Evolutionary conservation across 371 early-diverging fungal genomes (phyloP).

Genomic region (Rhizomucor pusillus): DNA sequence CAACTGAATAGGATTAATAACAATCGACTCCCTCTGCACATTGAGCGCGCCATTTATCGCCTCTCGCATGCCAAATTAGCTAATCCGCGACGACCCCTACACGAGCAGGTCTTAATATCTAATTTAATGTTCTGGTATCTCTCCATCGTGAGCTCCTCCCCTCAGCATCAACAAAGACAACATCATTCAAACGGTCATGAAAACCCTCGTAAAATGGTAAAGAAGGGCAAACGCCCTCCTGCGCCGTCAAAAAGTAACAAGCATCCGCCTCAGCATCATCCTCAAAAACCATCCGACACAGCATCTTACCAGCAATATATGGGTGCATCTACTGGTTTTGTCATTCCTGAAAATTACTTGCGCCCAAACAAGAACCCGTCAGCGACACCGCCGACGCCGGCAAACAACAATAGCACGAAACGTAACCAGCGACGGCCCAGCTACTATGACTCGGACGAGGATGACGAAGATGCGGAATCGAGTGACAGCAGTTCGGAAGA

Average conservation of each 20-base stretch:
- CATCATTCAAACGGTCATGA: constrained; percentile 6
- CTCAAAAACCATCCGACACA: constrained; percentile 3
- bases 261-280: neutral
- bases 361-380: constrained; percentile 9
- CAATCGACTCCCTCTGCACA: constrained; percentile 72
- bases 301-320: constrained; percentile 8
- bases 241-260: constrained; percentile 7
- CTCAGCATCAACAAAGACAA: constrained; percentile 2
- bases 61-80: constrained; percentile 91
- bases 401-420: neutral
- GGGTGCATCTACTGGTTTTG: constrained; percentile 34
- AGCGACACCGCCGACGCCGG: constrained; percentile 1
- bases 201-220: constrained; percentile 16
- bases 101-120: constrained; percentile 90
- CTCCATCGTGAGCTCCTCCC: constrained; percentile 52
- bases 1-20: constrained; percentile 59
- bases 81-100: constrained; percentile 82
- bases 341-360: constrained; percentile 43
- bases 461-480: constrained; percentile 12
- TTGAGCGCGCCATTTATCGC: constrained; percentile 89
- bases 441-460: constrained; percentile 19
- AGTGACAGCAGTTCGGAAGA: constrained; percentile 9
- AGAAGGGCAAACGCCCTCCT: constrained; percentile 16
- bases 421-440: constrained; percentile 8
- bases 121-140: constrained; percentile 97